Conservation (phyloP, 306 rosid species). For the Vigna angularis region DNA sequence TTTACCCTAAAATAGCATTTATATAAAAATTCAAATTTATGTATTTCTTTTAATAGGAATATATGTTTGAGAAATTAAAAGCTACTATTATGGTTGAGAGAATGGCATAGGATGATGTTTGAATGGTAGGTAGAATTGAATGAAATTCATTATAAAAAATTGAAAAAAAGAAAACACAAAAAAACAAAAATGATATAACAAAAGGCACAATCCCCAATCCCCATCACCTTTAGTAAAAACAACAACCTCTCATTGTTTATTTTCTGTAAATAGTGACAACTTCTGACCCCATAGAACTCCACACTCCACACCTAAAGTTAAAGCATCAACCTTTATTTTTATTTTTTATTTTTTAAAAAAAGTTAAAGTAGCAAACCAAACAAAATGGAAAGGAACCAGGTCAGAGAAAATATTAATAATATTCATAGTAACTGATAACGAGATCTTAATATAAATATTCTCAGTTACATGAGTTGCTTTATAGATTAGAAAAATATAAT, state of each 20-base stretch:
- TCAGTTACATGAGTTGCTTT: too few species aligned
- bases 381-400: neutral
- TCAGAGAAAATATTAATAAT: neutral
- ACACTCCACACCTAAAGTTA: constrained; percentile 15
- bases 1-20: too few species aligned
- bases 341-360: too few species aligned
- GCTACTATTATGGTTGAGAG: too few species aligned
- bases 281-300: constrained; percentile 30
- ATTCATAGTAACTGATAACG: neutral
- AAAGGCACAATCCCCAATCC: constrained; percentile 22
- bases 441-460: too few species aligned
- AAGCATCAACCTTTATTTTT: neutral
- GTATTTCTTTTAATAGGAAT: too few species aligned
- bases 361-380: constrained; percentile 10
- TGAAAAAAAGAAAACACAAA: neutral
- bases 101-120: too few species aligned
- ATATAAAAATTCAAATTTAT: too few species aligned
- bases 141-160: neutral
- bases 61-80: too few species aligned
- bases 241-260: constrained; percentile 24
- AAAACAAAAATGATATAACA: neutral
- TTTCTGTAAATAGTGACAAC: constrained; percentile 26
- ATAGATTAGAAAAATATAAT: too few species aligned
- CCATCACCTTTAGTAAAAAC: constrained; percentile 12
- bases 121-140: neutral